A percentile compares a stretch with the other conserved stretches of the same genome.
These are phyloP conservation scores for Batkoa obscura DNA, from an alignment of 371 early-diverging fungal genomes.

Conservation along the genomic window DNA sequence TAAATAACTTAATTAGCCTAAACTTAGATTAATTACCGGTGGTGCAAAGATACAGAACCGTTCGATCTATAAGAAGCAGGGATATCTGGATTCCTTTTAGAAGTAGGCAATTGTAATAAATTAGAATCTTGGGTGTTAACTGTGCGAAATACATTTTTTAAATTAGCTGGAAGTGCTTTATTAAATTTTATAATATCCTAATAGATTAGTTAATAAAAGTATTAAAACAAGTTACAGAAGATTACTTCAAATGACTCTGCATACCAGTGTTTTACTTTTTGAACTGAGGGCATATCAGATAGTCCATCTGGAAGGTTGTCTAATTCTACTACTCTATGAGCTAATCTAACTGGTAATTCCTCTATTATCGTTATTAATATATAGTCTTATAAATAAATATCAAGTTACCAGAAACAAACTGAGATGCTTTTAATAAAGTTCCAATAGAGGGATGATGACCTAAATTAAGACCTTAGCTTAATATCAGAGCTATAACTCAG, in stretches of 20 bases:
- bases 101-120: slow-evolving; percentile 3
- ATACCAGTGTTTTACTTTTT: slow-evolving; percentile 87
- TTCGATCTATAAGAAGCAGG: neutral
- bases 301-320: slow-evolving; percentile 74
- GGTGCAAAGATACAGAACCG: slow-evolving; percentile 7
- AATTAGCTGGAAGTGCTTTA: neutral
- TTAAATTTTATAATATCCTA: slow-evolving; percentile 47
- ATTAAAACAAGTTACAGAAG: neutral
- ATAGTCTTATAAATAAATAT: neutral
- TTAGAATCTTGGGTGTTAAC: neutral
- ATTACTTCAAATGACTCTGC: slow-evolving; percentile 71
- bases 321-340: slow-evolving; percentile 91
- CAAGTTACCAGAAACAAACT: slow-evolving; percentile 59
- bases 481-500: neutral
- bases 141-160: neutral
- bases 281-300: slow-evolving; percentile 76
- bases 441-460: slow-evolving; percentile 65
- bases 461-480: slow-evolving; percentile 10
- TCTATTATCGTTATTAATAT: slow-evolving; percentile 15
- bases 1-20: neutral
- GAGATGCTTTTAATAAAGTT: slow-evolving; percentile 71
- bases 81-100: slow-evolving; percentile 2
- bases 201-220: too few species aligned
- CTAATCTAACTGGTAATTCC: slow-evolving; percentile 89
- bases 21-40: slow-evolving; percentile 4